Evolutionary conservation across 2,329 filamentous ascomycete species (phyloP).

Genomic region (Zarea fungicola): DNA sequence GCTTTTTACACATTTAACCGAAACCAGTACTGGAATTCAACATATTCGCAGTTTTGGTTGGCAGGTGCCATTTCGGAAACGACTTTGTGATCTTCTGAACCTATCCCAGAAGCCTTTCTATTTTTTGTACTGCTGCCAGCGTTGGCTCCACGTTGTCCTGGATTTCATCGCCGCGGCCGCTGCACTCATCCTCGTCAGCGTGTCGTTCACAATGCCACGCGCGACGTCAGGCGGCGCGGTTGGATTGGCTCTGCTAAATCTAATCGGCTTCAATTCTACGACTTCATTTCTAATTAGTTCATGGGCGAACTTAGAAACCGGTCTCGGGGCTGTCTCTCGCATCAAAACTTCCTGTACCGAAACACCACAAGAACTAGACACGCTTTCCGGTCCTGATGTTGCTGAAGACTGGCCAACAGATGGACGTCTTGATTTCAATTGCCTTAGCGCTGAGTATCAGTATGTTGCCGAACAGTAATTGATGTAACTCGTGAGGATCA

Average conservation of each 20-base stretch:
- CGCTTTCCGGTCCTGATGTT: neutral
- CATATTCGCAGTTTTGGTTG: conserved; percentile 23
- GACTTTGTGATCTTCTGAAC: conserved; percentile 24
- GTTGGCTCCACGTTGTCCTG: conserved; percentile 13
- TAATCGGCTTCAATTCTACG: neutral
- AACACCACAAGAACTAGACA: neutral
- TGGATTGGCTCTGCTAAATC: neutral
- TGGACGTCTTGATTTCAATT: neutral
- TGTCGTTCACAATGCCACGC: neutral
- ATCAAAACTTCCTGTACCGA: neutral
- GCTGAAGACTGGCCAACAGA: neutral
- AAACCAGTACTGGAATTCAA: conserved; percentile 25
- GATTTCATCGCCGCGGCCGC: conserved; percentile 18
- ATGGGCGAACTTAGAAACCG: neutral
- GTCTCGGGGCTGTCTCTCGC: neutral
- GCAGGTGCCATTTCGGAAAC: conserved; percentile 28
- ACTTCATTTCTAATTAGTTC: neutral
- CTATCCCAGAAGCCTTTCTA: neutral
- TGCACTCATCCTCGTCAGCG: conserved; percentile 15
- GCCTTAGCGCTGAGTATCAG: neutral
- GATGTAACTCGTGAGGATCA: neutral
- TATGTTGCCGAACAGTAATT: neutral
- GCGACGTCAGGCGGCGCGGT: neutral
- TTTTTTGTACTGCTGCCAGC: neutral
- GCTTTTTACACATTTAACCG: conserved; percentile 35